Evolutionary conservation across 2,329 filamentous ascomycete species (phyloP).

Genomic region (Claviceps monticola): DNA sequence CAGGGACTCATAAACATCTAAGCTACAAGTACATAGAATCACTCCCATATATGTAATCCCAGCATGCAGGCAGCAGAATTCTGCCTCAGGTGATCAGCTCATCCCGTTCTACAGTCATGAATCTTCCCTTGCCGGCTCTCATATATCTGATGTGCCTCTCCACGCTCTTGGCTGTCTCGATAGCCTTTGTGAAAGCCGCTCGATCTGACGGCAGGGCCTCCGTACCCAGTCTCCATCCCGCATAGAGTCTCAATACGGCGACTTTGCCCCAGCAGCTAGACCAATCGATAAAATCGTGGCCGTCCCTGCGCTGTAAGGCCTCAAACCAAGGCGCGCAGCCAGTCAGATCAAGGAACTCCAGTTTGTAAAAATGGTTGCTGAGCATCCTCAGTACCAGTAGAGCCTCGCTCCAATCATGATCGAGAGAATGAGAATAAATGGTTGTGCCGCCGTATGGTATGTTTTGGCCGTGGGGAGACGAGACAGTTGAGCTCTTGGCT

Average conservation of each 20-base stretch:
- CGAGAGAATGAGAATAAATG: conserved; percentile 42
- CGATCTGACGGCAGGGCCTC: conserved; percentile 20
- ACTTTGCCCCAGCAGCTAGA: conserved; percentile 39
- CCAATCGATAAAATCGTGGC: conserved; percentile 40
- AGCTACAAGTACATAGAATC: no score
- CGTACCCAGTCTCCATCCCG: conserved; percentile 27
- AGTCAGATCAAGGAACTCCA: conserved; percentile 48
- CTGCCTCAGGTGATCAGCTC: background rate
- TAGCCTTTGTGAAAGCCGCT: conserved; percentile 20
- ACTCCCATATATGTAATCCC: no score
- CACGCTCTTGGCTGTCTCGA: conserved; percentile 25
- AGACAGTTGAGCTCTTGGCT: conserved; percentile 32
- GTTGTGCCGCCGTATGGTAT: conserved; percentile 42
- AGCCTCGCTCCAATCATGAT: conserved; percentile 46
- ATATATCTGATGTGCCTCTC: conserved; percentile 33
- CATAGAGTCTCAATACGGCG: conserved; percentile 27
- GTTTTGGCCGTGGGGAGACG: conserved; percentile 26
- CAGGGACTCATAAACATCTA: no score
- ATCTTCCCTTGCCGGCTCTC: conserved; percentile 33
- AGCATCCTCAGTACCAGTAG: conserved; percentile 40
- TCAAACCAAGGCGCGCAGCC: conserved; percentile 43
- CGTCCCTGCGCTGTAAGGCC: conserved; percentile 28
- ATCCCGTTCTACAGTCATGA: conserved; percentile 35
- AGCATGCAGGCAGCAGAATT: background rate
- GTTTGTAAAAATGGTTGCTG: conserved; percentile 38